Evolutionary conservation across 2,329 filamentous ascomycete genomes (phyloP).

Genomic region (Botrytis galanthina): DNA sequence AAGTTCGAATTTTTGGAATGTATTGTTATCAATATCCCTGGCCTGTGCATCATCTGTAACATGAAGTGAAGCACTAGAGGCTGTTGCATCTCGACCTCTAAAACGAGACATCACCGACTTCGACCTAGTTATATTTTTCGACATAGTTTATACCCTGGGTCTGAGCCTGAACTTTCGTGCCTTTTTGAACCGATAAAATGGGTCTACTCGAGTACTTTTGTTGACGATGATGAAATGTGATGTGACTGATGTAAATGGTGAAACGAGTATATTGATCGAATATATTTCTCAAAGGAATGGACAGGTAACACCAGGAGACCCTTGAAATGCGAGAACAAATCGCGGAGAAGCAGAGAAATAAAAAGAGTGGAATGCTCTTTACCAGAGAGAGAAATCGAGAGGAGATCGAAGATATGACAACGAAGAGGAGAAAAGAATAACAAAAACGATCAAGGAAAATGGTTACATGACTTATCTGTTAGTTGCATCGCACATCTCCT

Average conservation of each 20-base stretch:
- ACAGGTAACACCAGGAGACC: slow-evolving; percentile 38
- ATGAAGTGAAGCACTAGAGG: slow-evolving; percentile 32
- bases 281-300: slow-evolving; percentile 32
- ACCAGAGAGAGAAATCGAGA: slow-evolving; percentile 12
- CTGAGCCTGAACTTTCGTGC: background rate
- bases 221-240: slow-evolving; percentile 26
- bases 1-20: slow-evolving; percentile 28
- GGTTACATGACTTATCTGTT: slow-evolving; percentile 15
- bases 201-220: background rate
- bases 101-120: slow-evolving; percentile 28
- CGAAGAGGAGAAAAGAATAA: slow-evolving; percentile 27
- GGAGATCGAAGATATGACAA: slow-evolving; percentile 25
- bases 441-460: slow-evolving; percentile 24
- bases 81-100: slow-evolving; percentile 33
- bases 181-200: background rate
- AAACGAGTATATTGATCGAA: slow-evolving; percentile 28
- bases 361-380: slow-evolving; percentile 8
- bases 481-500: slow-evolving; percentile 3
- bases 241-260: slow-evolving; percentile 20
- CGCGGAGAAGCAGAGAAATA: slow-evolving; percentile 14
- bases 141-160: slow-evolving; percentile 25
- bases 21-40: slow-evolving; percentile 25
- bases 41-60: slow-evolving; percentile 37
- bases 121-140: slow-evolving; percentile 26
- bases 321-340: slow-evolving; percentile 24